Conservation (phyloP, 257 asterid genomes). For the Nicotiana otophora region DNA sequence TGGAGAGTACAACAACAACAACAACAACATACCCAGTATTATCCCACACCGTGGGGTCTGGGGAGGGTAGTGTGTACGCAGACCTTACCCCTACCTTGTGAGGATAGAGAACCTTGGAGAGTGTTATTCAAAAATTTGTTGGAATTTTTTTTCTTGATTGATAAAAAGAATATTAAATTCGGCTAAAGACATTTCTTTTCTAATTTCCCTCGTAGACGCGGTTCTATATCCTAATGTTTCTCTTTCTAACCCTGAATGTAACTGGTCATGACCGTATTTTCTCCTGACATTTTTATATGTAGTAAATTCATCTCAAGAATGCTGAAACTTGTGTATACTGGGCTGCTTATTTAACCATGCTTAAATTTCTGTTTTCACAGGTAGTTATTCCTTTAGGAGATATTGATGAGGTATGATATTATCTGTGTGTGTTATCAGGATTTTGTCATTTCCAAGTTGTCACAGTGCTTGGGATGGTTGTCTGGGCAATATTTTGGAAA, state of each 20-base stretch:
- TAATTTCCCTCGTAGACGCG: not conserved
- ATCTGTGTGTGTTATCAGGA: constrained; percentile 18
- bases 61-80: too few relatives aligned
- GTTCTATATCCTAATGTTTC: not conserved
- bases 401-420: constrained; percentile 71
- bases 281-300: not conserved
- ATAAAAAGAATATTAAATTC: not conserved
- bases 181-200: not conserved
- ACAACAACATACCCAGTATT: too few relatives aligned
- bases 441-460: constrained; percentile 9
- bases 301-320: not conserved
- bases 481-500: constrained; percentile 9
- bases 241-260: not conserved
- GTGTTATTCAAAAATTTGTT: not conserved
- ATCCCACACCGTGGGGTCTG: too few relatives aligned
- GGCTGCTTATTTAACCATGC: constrained; percentile 5
- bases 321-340: not conserved
- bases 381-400: constrained; percentile 84
- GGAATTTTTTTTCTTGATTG: not conserved
- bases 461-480: constrained; percentile 9
- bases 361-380: constrained; percentile 40
- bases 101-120: not conserved
- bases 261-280: not conserved
- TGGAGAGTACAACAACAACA: not conserved
- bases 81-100: too few relatives aligned